Evolutionary conservation across 2,329 filamentous ascomycete genomes (phyloP).

Genomic region (Fusarium sp.): DNA sequence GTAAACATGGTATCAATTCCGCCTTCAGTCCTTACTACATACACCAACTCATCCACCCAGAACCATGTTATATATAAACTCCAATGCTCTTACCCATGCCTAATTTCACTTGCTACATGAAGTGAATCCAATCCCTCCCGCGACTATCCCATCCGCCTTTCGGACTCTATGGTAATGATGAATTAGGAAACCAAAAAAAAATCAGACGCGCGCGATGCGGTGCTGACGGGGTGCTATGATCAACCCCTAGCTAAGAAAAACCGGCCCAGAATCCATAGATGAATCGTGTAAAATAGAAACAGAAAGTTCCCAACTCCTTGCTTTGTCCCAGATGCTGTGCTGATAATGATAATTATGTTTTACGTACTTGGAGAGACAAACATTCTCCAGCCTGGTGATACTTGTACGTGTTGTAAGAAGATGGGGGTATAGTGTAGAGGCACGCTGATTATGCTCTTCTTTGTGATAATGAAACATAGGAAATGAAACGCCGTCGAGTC

Average conservation of each 20-base stretch:
- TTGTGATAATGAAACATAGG: constrained; percentile 30
- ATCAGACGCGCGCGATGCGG: constrained; percentile 8
- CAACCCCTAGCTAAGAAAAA: constrained; percentile 21
- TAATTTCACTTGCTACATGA: constrained; percentile 10
- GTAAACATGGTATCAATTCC: constrained; percentile 42
- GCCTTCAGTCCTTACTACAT: constrained; percentile 28
- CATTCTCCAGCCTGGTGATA: neutral
- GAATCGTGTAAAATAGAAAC: constrained; percentile 29
- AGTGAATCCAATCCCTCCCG: constrained; percentile 21
- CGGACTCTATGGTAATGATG: constrained; percentile 2
- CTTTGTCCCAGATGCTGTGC: constrained; percentile 39
- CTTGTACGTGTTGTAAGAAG: constrained; percentile 16
- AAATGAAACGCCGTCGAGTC: constrained; percentile 32
- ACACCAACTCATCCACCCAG: constrained; percentile 25
- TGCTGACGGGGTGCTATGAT: constrained; percentile 35
- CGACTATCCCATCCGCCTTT: neutral
- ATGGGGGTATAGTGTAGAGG: constrained; percentile 31
- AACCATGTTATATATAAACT: constrained; percentile 19
- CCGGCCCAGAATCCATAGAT: constrained; percentile 12
- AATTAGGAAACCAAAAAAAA: constrained; percentile 17
- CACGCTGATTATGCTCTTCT: constrained; percentile 35
- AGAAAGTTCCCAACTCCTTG: constrained; percentile 41
- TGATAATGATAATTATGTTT: constrained; percentile 29
- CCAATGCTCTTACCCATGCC: constrained; percentile 14
- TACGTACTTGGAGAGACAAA: constrained; percentile 9